Evolutionary conservation across 1,284 basidiomycete species (phyloP).

Genomic region (Sanghuangporus sanghuang): DNA sequence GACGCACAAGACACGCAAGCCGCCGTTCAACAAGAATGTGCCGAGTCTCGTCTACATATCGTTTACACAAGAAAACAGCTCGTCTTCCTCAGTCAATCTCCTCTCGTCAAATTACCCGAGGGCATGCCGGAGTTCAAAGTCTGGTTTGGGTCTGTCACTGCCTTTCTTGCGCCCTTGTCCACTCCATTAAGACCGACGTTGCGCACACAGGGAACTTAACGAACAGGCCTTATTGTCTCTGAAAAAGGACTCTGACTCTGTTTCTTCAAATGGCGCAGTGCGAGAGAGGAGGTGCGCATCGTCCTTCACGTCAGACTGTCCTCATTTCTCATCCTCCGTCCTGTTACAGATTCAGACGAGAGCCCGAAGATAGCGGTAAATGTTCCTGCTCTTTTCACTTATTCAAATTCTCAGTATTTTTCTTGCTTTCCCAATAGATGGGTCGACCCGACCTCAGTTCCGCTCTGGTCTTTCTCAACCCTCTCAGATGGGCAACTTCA

Average conservation of each 20-base stretch:
- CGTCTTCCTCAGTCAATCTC: constrained; percentile 66
- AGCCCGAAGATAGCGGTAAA: constrained; percentile 66
- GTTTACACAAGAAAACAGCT: constrained; percentile 66
- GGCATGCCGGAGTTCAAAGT: constrained; percentile 78
- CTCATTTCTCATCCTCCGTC: not conserved
- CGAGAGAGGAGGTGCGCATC: constrained; percentile 49
- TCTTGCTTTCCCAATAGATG: constrained; percentile 32
- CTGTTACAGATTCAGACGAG: constrained; percentile 58
- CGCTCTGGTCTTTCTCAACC: constrained; percentile 69
- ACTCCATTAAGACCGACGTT: constrained; percentile 17
- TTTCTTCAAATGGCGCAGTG: constrained; percentile 40
- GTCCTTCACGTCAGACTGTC: not conserved
- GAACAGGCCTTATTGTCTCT: constrained; percentile 45
- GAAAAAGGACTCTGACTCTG: constrained; percentile 64
- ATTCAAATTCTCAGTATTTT: constrained; percentile 16
- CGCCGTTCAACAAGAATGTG: constrained; percentile 25
- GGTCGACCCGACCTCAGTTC: constrained; percentile 58
- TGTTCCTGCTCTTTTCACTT: constrained; percentile 13
- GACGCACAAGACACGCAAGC: constrained; percentile 24
- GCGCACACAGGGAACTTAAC: constrained; percentile 42
- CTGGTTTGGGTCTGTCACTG: constrained; percentile 79
- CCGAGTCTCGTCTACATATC: constrained; percentile 38
- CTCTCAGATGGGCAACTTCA: constrained; percentile 86
- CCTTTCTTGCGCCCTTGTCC: constrained; percentile 18
- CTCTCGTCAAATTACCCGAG: constrained; percentile 64